phyloP scores from a whole-genome alignment of 257 asterid species.

The Dorcoceras hygrometricum region DNA sequence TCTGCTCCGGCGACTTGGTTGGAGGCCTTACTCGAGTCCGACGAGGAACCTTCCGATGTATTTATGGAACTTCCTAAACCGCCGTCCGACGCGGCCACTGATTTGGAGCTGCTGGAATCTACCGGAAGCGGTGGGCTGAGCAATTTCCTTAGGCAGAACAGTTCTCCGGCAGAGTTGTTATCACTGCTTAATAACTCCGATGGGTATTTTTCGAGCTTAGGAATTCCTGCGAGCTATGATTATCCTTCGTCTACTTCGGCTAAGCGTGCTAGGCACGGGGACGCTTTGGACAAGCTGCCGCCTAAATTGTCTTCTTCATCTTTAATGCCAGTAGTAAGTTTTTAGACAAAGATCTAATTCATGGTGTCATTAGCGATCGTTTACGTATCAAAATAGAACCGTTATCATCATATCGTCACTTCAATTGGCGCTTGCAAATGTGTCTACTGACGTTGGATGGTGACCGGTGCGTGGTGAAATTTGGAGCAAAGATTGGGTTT shows the following conservation, averaged over 20 bases:
- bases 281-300: constrained; percentile 47
- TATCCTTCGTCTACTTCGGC: constrained; percentile 36
- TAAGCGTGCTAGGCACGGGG: constrained; percentile 65
- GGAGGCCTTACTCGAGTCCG: constrained; percentile 84
- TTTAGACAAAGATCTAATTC: background rate
- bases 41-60: constrained; percentile 52
- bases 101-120: constrained; percentile 65
- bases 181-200: constrained; percentile 49
- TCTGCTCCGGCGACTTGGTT: constrained; percentile 96
- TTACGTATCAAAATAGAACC: too few relatives aligned
- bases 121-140: constrained; percentile 49
- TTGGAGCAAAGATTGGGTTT: background rate
- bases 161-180: constrained; percentile 87
- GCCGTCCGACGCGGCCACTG: constrained; percentile 28
- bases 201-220: constrained; percentile 58
- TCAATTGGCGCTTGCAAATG: background rate
- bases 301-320: constrained; percentile 38
- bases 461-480: background rate
- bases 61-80: constrained; percentile 50
- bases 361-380: background rate
- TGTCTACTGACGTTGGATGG: background rate
- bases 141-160: constrained; percentile 74
- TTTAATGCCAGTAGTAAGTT: constrained; percentile 39
- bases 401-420: background rate
- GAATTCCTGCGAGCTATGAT: constrained; percentile 54